A percentile compares a stretch with the other conserved stretches of the same genome.
phyloP scores from a whole-genome alignment of 2,329 filamentous ascomycete species.

The Colletotrichum godetiae region DNA sequence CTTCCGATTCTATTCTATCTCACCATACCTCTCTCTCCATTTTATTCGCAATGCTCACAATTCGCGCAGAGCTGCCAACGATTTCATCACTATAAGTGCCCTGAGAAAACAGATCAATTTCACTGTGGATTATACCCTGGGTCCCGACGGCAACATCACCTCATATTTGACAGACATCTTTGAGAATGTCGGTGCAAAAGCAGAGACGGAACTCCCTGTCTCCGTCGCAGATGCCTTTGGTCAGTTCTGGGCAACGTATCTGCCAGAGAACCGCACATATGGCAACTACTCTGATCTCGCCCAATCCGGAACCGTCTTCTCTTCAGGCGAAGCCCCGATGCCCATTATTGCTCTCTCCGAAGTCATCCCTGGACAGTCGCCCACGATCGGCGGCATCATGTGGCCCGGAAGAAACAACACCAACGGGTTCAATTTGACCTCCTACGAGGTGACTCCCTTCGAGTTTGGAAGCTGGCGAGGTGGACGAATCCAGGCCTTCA shows the following conservation, averaged over 20 bases:
- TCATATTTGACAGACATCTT: slow-evolving; percentile 37
- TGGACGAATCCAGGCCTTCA: slow-evolving; percentile 43
- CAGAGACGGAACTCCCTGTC: slow-evolving; percentile 40
- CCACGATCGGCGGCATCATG: slow-evolving; percentile 42
- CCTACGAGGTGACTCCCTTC: slow-evolving; percentile 47
- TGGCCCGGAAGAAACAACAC: slow-evolving; percentile 42
- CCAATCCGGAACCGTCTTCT: slow-evolving; percentile 33
- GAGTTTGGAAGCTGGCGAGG: slow-evolving; percentile 48
- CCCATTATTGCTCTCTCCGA: slow-evolving; percentile 42
- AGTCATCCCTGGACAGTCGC: slow-evolving; percentile 43
- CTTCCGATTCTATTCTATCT: too few species aligned
- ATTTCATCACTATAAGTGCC: slow-evolving; percentile 39
- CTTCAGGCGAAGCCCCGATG: slow-evolving; percentile 41
- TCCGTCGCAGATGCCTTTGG: slow-evolving; percentile 42
- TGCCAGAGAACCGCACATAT: slow-evolving; percentile 34
- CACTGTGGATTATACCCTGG: slow-evolving; percentile 36
- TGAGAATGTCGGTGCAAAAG: slow-evolving; percentile 39
- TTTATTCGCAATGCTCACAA: neutral
- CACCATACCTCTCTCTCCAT: too few species aligned
- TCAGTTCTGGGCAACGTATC: slow-evolving; percentile 42
- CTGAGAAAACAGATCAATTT: slow-evolving; percentile 40
- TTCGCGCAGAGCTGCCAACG: slow-evolving; percentile 39
- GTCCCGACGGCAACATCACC: slow-evolving; percentile 34
- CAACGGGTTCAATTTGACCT: slow-evolving; percentile 43
- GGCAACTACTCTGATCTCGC: slow-evolving; percentile 41